Evolutionary conservation across 2,329 filamentous ascomycete species (phyloP), one percentile per base, ranked within the genome.

Genomic region (Ramularia collo-cygni): DNA sequence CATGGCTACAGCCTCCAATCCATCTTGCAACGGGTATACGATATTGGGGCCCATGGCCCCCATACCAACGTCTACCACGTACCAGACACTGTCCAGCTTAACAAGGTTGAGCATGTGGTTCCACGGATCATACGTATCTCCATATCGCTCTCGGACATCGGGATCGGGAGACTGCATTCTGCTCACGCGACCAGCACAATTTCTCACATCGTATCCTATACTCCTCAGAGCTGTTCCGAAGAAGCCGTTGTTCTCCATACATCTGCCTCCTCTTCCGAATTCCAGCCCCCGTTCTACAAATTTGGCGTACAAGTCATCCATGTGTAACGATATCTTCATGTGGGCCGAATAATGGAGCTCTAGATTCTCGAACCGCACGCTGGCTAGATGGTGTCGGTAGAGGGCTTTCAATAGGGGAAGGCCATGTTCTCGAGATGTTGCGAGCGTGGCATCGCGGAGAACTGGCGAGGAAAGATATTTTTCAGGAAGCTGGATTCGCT

Each of bases 161-260:
- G 40, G 19, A 15, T 51, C 34, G 2, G 52, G 42, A 28, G 43
- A 54, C 28, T 56, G 46, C n/a, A 40, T 35, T 16, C 51, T 33
- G 14, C 52, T 61, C n/a, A 70, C 65, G 8, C 66, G 54, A 3
- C 59, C 66, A 6, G 62, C 68, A 10, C 58, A 64, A 26, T 62
- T 61, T 32, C 62, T 63, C 12, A 69, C 43, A 15, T 56, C 57
- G 48, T 69, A 79, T 0, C 74, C 75, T 26, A 79, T 51, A 1
- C n/a, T n/a, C n/a, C n/a, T n/a, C n/a, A n/a, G n/a, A n/a, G n/a
- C n/a, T n/a, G n/a, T n/a, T n/a, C n/a, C n/a, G n/a, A n/a, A n/a
- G n/a, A n/a, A n/a, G n/a, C n/a, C n/a, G n/a, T n/a, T n/a, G n/a
- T n/a, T n/a, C n/a, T n/a, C n/a, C n/a, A n/a, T n/a, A n/a, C n/a